Base-by-base conservation (phyloP, 2,329 filamentous ascomycete species). In the Fusarium sp. region DNA sequence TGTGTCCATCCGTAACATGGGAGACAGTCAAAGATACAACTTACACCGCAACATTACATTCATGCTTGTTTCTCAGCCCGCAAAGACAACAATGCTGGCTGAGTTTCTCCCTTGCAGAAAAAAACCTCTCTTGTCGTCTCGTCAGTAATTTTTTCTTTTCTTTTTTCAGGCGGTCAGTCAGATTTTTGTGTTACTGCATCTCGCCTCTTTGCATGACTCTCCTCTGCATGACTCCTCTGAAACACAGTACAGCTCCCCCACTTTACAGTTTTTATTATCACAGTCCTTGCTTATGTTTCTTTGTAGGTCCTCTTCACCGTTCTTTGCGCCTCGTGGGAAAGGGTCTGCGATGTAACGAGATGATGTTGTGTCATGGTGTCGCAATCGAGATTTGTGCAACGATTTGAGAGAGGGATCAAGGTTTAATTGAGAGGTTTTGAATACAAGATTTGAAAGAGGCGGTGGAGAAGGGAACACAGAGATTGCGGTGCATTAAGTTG, bases 321-420 rank as follows among this genome's bases (percentile, higher is more conserved):
- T 71, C 65, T 73, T 71, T 72, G 45, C 60, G 69, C 65, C 45
- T 58, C 60, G 41, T 61, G 60, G 60, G 38, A 71, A 68, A 42
- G 44, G 42, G 32, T 52, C 37, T 58, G 45, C 38, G 13, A 49
- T 71, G 54, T 46, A 56, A 70, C 52, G 26, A 45, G 56, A 70
- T 46, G 26, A 64, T 76, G 73, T 26, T 18, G 73, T 76, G 63
- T 35, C 33, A 71, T 54, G 56, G 74, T 76, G 50, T 59, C 53
- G 64, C 74, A 76, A 76, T 76, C 74, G 73, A 76, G 74, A 76
- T 76, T 71, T 76, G 74, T 74, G 59, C 53, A 67, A 76, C 74
- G 14, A 20, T 35, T 26, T 26, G 42, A 41, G 32, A 40, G 33
- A 57, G n/a, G 18, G 41, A 49, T 37, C 20, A 63, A 42, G 30